phyloP scores from a whole-genome alignment of 2,329 filamentous ascomycete genomes.

The Pseudogymnoascus sp. region DNA sequence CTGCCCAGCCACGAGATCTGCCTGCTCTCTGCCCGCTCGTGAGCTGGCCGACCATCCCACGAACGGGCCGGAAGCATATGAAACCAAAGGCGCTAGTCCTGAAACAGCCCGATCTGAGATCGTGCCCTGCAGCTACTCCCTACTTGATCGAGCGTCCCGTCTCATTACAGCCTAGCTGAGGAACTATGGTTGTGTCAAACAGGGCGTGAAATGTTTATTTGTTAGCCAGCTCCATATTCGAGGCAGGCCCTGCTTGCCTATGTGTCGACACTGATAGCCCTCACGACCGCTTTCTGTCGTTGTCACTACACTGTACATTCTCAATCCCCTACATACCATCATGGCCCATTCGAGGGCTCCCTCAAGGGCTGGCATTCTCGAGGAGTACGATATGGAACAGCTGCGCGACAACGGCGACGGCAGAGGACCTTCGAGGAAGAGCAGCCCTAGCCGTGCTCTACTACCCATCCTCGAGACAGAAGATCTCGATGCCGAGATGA shows the following conservation, averaged over 20 bases:
- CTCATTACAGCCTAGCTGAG: neutral
- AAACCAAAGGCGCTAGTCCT: neutral
- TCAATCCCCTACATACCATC: neutral
- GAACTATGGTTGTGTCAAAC: neutral
- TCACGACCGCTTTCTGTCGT: neutral
- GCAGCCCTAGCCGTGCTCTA: neutral
- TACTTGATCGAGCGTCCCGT: neutral
- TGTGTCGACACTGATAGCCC: neutral
- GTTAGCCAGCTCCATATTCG: neutral
- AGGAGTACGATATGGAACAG: neutral
- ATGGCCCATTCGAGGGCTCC: neutral
- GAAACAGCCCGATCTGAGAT: neutral
- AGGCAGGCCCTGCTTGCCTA: neutral
- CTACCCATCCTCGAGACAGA: neutral
- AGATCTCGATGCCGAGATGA: neutral
- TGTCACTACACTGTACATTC: neutral
- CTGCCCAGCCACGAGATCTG: too few species aligned
- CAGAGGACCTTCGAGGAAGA: neutral
- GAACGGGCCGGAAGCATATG: neutral
- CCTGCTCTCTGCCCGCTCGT: too few species aligned
- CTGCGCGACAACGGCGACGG: neutral
- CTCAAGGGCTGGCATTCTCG: neutral
- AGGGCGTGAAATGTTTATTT: neutral
- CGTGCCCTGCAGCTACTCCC: neutral
- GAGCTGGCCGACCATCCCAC: too few species aligned